These are phyloP conservation scores for Erythrophleum ivorense DNA, from an alignment of 331 rosid genomes.

Conservation along the genomic window DNA sequence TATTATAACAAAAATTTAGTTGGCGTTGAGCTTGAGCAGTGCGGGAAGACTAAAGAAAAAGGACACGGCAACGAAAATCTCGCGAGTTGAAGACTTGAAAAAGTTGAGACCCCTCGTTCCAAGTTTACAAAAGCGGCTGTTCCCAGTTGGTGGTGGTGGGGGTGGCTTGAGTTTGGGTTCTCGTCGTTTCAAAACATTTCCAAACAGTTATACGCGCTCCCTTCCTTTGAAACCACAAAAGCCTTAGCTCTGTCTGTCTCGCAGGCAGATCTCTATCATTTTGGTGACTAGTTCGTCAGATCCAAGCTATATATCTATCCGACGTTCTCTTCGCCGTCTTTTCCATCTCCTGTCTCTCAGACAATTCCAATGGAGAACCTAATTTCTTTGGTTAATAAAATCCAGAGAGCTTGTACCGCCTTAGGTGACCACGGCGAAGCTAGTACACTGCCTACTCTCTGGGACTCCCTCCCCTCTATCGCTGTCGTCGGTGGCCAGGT, in stretches of 20 bases:
- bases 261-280: constrained; percentile 42
- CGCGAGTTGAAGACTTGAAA: constrained; percentile 34
- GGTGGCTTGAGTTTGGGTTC: background rate
- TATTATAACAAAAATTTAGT: too few species aligned
- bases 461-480: constrained; percentile 79
- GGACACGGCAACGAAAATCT: constrained; percentile 21
- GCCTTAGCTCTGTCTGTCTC: constrained; percentile 20
- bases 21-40: background rate
- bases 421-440: constrained; percentile 80
- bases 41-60: background rate
- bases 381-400: constrained; percentile 74
- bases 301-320: constrained; percentile 48
- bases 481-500: constrained; percentile 92
- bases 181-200: constrained; percentile 18
- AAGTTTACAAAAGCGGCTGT: background rate
- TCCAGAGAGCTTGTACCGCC: constrained; percentile 81
- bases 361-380: constrained; percentile 61
- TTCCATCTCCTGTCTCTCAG: constrained; percentile 23
- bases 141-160: background rate
- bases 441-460: constrained; percentile 73
- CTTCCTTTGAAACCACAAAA: constrained; percentile 28
- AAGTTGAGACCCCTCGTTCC: background rate
- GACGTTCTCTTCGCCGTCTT: background rate
- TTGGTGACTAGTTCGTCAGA: constrained; percentile 41
- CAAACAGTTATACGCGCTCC: constrained; percentile 24